Evolutionary conservation across 2,329 filamentous ascomycete species (phyloP), one percentile per base, ranked within the genome.

Genomic region (Verticillium tricorpus): DNA sequence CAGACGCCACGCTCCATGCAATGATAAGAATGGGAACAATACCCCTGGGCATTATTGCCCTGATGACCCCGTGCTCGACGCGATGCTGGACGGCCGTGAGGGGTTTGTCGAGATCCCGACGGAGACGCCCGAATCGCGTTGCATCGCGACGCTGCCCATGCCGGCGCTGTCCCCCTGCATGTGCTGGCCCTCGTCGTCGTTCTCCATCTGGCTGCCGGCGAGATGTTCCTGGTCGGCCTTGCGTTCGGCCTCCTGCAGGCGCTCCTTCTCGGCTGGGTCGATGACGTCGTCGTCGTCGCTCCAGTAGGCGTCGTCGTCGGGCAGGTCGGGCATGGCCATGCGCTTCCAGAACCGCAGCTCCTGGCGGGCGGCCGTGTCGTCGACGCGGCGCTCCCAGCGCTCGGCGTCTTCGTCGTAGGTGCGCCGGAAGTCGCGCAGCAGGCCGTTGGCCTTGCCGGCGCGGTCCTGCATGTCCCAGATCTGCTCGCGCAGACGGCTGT

Each of bases 291-390:
- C 86, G 66, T 89, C 86, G 62, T 85, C 85, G 69, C 85, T 88
- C 80, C 58, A 59, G 69, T 80, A 86, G 2, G 82, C 77, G 58
- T 88, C 85, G 52, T 87, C 82, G 28, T 87, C 85, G 9, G 80
- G 74, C 40, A 88, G 72, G 61, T 85, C 80, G 11, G 85, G 85
- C 80, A 89, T 82, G 15, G 86, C 86, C 78, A 88, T 80, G 52
- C 86, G 78, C 74, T 89, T 89, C 86, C 86, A 89, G 72, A 86
- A 88, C 2, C 86, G 78, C 60, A 87, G 69, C 72, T 89, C 85
- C 70, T 88, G 85, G 4, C 83, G 79, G 54, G 77, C 72, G 6
- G 83, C 81, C 58, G 78, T 79, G 57, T 81, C 79, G 45, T 85
- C 78, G 3, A 87, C 80, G 5, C 79, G 77, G 34, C 79, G 76